phyloP scores from a whole-genome alignment of 192 early-diverging fungal genomes.

The Coemansia sp. region DNA sequence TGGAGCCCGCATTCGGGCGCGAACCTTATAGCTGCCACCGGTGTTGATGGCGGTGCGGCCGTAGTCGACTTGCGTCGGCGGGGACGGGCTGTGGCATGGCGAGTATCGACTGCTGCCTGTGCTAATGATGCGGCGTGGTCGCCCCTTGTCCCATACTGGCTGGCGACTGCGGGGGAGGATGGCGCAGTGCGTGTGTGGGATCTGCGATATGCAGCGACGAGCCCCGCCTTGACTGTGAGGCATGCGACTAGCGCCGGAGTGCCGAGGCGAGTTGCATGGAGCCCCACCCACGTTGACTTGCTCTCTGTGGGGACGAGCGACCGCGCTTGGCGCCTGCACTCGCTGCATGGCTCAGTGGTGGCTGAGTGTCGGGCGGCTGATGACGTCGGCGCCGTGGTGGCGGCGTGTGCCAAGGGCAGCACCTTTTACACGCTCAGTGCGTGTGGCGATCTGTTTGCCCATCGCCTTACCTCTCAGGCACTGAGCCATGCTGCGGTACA shows the following conservation, averaged over 20 bases:
- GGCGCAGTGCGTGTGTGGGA: conserved; percentile 69
- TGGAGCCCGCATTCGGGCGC: conserved; percentile 45
- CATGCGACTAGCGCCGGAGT: conserved; percentile 34
- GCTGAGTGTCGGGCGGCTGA: conserved; percentile 38
- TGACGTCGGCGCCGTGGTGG: conserved; percentile 42
- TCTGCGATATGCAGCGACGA: conserved; percentile 56
- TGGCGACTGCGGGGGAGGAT: conserved; percentile 63
- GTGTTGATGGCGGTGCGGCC: conserved; percentile 35
- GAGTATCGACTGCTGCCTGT: not conserved
- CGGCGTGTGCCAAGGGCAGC: conserved; percentile 25
- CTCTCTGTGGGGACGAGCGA: conserved; percentile 61
- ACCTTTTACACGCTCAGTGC: conserved; percentile 45
- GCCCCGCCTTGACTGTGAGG: conserved; percentile 14
- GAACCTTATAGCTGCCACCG: conserved; percentile 35
- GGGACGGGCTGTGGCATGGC: conserved; percentile 58
- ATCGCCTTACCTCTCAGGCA: conserved; percentile 24
- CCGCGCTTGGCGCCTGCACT: conserved; percentile 58
- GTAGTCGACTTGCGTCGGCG: conserved; percentile 51
- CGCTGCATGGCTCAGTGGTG: conserved; percentile 26
- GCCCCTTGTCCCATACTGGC: conserved; percentile 75
- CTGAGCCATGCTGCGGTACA: conserved; percentile 11
- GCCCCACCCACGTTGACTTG: conserved; percentile 64
- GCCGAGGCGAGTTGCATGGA: conserved; percentile 58
- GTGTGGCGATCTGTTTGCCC: conserved; percentile 49
- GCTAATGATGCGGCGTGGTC: conserved; percentile 62